Conservation (phyloP, 2,329 filamentous ascomycete genomes). For the Didymella arachidicola region DNA sequence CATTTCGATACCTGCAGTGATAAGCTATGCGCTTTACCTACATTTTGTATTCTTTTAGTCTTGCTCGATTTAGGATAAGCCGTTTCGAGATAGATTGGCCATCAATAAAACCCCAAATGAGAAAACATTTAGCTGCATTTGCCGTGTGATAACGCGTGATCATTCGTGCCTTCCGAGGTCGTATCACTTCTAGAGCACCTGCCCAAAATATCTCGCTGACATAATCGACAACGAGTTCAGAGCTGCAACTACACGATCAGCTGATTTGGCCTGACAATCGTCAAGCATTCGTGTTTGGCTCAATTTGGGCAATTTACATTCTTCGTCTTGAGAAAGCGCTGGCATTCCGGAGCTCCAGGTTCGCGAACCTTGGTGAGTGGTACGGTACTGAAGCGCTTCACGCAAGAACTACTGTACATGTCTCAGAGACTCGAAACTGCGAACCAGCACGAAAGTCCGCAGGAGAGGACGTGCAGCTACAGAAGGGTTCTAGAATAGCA, state of each 20-base stretch:
- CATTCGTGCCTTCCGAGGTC: background rate
- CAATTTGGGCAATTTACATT: background rate
- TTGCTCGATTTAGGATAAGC: slow-evolving; percentile 14
- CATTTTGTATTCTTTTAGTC: slow-evolving; percentile 16
- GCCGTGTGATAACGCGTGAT: background rate
- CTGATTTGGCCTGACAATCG: background rate
- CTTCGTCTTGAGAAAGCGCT: background rate
- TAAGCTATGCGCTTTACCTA: slow-evolving; percentile 8
- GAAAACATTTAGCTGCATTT: background rate
- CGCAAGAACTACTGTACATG: slow-evolving; percentile 6
- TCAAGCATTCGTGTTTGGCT: background rate
- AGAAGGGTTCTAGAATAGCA: slow-evolving; percentile 18
- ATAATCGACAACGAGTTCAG: background rate
- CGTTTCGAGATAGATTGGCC: slow-evolving; percentile 1
- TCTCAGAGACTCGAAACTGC: slow-evolving; percentile 13
- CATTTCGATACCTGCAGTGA: slow-evolving; percentile 17
- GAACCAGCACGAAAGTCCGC: background rate
- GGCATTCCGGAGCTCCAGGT: slow-evolving; percentile 4
- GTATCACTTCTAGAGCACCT: background rate
- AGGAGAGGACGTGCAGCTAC: slow-evolving; percentile 4
- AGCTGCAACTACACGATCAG: background rate
- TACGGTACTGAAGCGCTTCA: slow-evolving; percentile 5
- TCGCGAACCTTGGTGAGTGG: slow-evolving; percentile 4
- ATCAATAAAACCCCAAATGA: slow-evolving; percentile 8
- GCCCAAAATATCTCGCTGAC: slow-evolving; percentile 1